Evolutionary conservation across 495 filamentous ascomycete genomes (phyloP).

Genomic region (Baudoinia panamericana): DNA sequence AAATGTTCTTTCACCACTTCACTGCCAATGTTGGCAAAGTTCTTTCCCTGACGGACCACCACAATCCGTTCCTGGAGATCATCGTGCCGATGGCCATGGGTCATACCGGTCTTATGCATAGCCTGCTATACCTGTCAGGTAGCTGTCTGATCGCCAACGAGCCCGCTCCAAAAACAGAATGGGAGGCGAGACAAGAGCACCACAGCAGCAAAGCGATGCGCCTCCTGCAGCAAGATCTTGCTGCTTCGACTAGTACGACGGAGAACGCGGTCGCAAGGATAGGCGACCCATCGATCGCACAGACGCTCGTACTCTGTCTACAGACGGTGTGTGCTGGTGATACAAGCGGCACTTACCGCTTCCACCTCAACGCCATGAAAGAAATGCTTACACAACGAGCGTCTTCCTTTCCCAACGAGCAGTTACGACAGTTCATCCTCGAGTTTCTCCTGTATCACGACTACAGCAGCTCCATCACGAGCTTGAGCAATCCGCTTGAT

Average conservation of each 20-base stretch:
- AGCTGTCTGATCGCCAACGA: constrained; percentile 54
- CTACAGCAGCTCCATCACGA: constrained; percentile 66
- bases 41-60: constrained; percentile 70
- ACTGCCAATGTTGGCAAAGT: constrained; percentile 67
- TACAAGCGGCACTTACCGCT: constrained; percentile 61
- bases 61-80: constrained; percentile 82
- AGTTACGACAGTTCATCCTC: constrained; percentile 67
- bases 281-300: constrained; percentile 40
- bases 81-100: constrained; percentile 73
- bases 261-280: constrained; percentile 29
- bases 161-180: constrained; percentile 29
- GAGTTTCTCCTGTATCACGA: constrained; percentile 93
- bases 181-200: constrained; percentile 39
- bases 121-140: constrained; percentile 71
- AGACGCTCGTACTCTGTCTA: constrained; percentile 70
- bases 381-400: constrained; percentile 48
- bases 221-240: constrained; percentile 30
- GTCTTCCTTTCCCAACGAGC: constrained; percentile 34
- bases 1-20: constrained; percentile 77
- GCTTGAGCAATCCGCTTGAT: constrained; percentile 35
- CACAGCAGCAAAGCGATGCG: constrained; percentile 46
- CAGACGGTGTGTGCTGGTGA: constrained; percentile 71
- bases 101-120: constrained; percentile 84
- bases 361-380: constrained; percentile 67
- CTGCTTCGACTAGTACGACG: constrained; percentile 4